Conservation (phyloP, 306 rosid genomes). For the Arachis hypogaea region DNA sequence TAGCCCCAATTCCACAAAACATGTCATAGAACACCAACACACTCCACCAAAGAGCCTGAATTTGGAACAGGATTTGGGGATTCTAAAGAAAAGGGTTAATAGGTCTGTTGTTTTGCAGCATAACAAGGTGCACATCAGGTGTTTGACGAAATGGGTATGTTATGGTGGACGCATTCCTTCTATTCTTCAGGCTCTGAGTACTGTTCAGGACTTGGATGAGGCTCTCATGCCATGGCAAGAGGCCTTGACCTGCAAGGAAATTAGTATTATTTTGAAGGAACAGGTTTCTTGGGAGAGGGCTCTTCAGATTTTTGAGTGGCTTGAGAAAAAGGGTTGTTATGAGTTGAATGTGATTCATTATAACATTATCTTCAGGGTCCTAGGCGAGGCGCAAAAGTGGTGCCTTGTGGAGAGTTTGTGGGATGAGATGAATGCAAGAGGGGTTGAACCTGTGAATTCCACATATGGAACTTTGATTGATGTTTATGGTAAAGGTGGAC, state of each 20-base stretch:
- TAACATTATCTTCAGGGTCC: conserved; percentile 63
- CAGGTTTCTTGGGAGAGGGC: conserved; percentile 71
- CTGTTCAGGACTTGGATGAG: conserved; percentile 61
- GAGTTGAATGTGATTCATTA: conserved; percentile 81
- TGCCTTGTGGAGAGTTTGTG: conserved; percentile 58
- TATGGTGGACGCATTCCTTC: conserved; percentile 70
- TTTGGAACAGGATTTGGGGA: conserved; percentile 33
- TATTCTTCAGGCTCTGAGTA: conserved; percentile 57
- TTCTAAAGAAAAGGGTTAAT: not conserved
- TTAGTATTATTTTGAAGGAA: conserved; percentile 71
- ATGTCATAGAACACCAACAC: conserved; percentile 1
- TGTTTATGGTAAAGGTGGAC: conserved; percentile 76
- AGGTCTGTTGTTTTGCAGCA: conserved; percentile 4
- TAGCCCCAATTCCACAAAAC: conserved; percentile 29
- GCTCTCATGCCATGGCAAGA: conserved; percentile 67
- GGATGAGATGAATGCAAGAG: conserved; percentile 66
- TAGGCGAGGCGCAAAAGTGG: conserved; percentile 74
- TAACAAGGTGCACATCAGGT: conserved; percentile 54
- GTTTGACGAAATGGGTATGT: conserved; percentile 66
- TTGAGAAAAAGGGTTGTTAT: conserved; percentile 60
- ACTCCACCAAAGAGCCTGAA: conserved; percentile 30
- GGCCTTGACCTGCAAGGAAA: conserved; percentile 61
- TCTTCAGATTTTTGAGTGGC: conserved; percentile 75
- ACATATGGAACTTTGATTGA: conserved; percentile 85
- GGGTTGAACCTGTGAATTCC: conserved; percentile 71